Conservation (phyloP, 805 yeast species). For the Candida nonsorbophila region DNA sequence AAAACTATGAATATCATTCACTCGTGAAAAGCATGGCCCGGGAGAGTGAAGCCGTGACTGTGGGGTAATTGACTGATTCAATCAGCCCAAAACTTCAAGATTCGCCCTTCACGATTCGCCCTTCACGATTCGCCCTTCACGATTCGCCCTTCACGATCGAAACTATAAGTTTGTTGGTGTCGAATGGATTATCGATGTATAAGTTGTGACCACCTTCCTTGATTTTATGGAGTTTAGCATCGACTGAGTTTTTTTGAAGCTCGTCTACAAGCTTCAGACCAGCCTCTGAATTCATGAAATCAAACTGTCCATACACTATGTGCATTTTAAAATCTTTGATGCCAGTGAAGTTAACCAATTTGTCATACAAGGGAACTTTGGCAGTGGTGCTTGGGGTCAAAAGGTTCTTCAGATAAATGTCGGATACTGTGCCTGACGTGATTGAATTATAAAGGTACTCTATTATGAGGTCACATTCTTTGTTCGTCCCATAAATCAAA, state of each 20-base stretch:
- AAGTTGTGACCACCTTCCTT: constrained; percentile 41
- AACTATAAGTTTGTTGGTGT: constrained; percentile 24
- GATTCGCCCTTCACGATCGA: constrained; percentile 7
- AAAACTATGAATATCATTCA: no score
- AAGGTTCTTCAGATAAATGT: constrained; percentile 40
- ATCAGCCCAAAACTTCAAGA: no score
- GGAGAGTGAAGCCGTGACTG: no score
- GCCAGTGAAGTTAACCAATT: constrained; percentile 27
- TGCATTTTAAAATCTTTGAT: constrained; percentile 26
- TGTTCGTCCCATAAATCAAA: constrained; percentile 31
- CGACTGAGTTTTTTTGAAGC: constrained; percentile 9
- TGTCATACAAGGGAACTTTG: constrained; percentile 61
- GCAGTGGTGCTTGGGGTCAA: constrained; percentile 58
- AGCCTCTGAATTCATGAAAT: constrained; percentile 65
- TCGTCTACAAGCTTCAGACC: constrained; percentile 32
- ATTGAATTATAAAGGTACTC: constrained; percentile 40
- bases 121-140: not conserved
- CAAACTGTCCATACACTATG: constrained; percentile 63
- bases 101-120: no score
- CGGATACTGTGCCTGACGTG: constrained; percentile 33
- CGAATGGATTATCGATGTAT: constrained; percentile 42
- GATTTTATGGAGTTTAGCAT: constrained; percentile 17
- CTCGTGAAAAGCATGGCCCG: no score
- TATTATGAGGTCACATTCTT: constrained; percentile 28
- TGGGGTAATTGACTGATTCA: no score